phyloP scores from a whole-genome alignment of 78 protist genomes.

The Protostelium mycophagum region DNA sequence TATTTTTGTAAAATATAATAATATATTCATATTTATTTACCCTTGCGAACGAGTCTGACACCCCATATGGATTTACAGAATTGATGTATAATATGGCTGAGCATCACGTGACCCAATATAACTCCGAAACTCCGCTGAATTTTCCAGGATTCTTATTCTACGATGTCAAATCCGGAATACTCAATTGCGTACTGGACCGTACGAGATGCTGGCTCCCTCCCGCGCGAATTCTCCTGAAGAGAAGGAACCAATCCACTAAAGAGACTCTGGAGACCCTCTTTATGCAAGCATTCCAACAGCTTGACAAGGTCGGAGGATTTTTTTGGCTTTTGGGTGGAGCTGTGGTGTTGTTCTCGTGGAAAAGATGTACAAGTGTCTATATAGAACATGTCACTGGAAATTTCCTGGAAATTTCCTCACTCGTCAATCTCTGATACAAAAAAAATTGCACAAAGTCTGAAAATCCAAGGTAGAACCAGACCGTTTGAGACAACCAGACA shows the following conservation, averaged over 20 bases:
- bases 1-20: too few species aligned
- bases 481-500: conserved; percentile 33
- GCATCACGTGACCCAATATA: neutral
- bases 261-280: conserved; percentile 23
- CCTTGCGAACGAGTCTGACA: neutral
- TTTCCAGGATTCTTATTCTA: conserved; percentile 3
- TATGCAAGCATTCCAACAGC: conserved; percentile 36
- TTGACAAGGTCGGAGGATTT: neutral
- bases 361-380: too few species aligned
- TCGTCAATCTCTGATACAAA: neutral
- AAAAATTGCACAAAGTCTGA: neutral
- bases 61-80: too few species aligned
- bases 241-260: conserved; percentile 15
- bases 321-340: conserved; percentile 1
- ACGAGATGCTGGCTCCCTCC: conserved; percentile 14
- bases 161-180: conserved; percentile 33
- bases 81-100: too few species aligned
- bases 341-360: too few species aligned
- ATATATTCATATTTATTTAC: conserved; percentile 6
- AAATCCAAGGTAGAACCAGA: conserved; percentile 18
- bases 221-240: conserved; percentile 23
- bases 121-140: too few species aligned
- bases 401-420: neutral
- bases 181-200: conserved; percentile 1
- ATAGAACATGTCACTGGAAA: too few species aligned